phyloP scores from a whole-genome alignment of 2,329 filamentous ascomycete species.

The Trichoderma atroviride region DNA sequence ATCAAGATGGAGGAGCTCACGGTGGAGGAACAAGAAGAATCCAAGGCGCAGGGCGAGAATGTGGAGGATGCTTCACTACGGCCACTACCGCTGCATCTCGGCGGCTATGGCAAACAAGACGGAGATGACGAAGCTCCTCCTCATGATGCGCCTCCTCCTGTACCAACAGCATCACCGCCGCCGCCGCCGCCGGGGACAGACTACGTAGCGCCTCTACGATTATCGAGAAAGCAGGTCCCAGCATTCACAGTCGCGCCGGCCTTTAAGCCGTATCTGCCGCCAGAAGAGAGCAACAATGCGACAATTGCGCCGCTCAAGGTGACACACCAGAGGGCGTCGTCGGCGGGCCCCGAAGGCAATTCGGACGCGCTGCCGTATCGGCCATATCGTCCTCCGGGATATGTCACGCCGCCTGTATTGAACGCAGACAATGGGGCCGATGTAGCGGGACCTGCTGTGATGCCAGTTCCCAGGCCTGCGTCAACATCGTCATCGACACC shows the following conservation, averaged over 20 bases:
- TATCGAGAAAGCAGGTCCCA: conserved; percentile 33
- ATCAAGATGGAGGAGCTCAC: not conserved
- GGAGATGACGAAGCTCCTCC: not conserved
- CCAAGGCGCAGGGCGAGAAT: not conserved
- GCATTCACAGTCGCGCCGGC: conserved; percentile 30
- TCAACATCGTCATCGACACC: not conserved
- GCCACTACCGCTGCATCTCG: not conserved
- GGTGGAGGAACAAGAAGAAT: not conserved
- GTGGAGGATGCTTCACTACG: not conserved
- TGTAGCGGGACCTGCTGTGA: not conserved
- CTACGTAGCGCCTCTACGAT: conserved; percentile 37
- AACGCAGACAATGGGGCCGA: not conserved
- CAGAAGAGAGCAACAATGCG: conserved; percentile 5
- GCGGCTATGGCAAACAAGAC: not conserved
- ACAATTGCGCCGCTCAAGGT: conserved; percentile 2
- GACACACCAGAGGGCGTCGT: not conserved
- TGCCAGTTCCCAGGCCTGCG: not conserved
- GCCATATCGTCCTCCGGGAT: conserved; percentile 32
- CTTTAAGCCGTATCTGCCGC: conserved; percentile 38
- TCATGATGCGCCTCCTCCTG: not conserved
- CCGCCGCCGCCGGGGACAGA: conserved; percentile 7
- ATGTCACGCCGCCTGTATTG: not conserved
- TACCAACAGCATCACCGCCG: not conserved
- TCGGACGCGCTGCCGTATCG: conserved; percentile 32
- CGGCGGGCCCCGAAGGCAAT: not conserved